phyloP scores from a whole-genome alignment of 2,329 filamentous ascomycete species.

The Chalaropsis thielavioides region DNA sequence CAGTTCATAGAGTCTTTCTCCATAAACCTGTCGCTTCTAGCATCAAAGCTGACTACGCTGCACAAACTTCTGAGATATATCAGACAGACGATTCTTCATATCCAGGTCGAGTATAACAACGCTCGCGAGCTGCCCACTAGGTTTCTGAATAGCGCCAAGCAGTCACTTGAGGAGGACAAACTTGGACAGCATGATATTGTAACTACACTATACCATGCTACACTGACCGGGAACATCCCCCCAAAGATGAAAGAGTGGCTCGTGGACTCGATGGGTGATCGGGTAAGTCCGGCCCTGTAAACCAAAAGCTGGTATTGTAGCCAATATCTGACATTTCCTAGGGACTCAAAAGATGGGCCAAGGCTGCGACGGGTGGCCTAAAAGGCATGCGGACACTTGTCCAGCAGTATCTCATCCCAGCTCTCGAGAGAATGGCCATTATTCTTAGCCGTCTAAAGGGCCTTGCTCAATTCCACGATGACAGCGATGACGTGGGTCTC shows the following conservation, averaged over 20 bases:
- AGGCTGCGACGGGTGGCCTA: slow-evolving; percentile 63
- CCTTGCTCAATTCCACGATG: slow-evolving; percentile 64
- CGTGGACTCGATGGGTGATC: slow-evolving; percentile 64
- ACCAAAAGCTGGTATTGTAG: neutral
- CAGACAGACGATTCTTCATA: slow-evolving; percentile 62
- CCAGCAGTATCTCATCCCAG: slow-evolving; percentile 79
- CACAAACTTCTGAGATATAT: slow-evolving; percentile 80
- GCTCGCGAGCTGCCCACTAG: slow-evolving; percentile 62
- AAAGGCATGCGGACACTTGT: slow-evolving; percentile 61
- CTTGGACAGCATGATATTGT: slow-evolving; percentile 47
- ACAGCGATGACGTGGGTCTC: slow-evolving; percentile 51
- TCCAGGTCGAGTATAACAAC: slow-evolving; percentile 70
- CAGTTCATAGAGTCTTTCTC: slow-evolving; percentile 66
- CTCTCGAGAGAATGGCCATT: slow-evolving; percentile 67
- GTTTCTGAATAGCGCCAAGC: slow-evolving; percentile 41
- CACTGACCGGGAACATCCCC: slow-evolving; percentile 68
- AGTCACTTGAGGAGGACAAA: slow-evolving; percentile 62
- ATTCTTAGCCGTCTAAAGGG: slow-evolving; percentile 72
- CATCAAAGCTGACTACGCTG: slow-evolving; percentile 73
- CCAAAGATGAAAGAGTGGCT: slow-evolving; percentile 73
- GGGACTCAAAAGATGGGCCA: slow-evolving; percentile 93
- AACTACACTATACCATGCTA: slow-evolving; percentile 67
- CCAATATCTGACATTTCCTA: slow-evolving; percentile 24
- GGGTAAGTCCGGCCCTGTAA: slow-evolving; percentile 37
- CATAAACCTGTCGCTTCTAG: slow-evolving; percentile 67